phyloP scores from a whole-genome alignment of 306 rosid species.

The Amphicarpaea edgeworthii region DNA sequence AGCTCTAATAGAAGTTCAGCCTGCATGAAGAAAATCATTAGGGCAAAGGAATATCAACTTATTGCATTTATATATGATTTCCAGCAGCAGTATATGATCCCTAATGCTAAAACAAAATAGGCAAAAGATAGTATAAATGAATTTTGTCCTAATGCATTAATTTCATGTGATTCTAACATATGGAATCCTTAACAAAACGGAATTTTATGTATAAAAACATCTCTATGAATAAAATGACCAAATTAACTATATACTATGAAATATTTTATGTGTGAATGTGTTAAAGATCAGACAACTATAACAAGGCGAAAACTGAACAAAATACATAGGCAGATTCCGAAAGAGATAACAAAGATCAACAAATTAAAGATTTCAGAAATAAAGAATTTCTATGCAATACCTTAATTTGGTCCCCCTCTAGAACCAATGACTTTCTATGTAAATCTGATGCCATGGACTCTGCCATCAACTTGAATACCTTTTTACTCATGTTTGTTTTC shows the following conservation, averaged over 20 bases:
- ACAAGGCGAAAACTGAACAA: conserved; percentile 2
- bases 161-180: conserved; percentile 11
- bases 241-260: background rate
- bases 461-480: conserved; percentile 77
- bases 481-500: conserved; percentile 80
- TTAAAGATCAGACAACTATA: conserved; percentile 21
- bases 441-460: conserved; percentile 80
- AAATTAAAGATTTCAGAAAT: conserved; percentile 9
- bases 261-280: conserved; percentile 9
- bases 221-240: conserved; percentile 23
- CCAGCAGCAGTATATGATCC: background rate
- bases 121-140: background rate
- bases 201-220: background rate
- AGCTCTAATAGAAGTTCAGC: conserved; percentile 94
- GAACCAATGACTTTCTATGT: conserved; percentile 70
- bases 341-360: conserved; percentile 23
- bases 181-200: conserved; percentile 6
- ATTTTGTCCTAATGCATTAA: background rate
- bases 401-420: conserved; percentile 81
- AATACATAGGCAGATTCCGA: conserved; percentile 29
- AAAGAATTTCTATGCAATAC: conserved; percentile 50
- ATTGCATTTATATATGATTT: background rate
- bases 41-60: conserved; percentile 26
- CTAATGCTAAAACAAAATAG: conserved; percentile 17
- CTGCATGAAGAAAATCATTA: conserved; percentile 56